phyloP scores from a whole-genome alignment of 2,329 filamentous ascomycete species.

The Alternaria brassicicola region DNA sequence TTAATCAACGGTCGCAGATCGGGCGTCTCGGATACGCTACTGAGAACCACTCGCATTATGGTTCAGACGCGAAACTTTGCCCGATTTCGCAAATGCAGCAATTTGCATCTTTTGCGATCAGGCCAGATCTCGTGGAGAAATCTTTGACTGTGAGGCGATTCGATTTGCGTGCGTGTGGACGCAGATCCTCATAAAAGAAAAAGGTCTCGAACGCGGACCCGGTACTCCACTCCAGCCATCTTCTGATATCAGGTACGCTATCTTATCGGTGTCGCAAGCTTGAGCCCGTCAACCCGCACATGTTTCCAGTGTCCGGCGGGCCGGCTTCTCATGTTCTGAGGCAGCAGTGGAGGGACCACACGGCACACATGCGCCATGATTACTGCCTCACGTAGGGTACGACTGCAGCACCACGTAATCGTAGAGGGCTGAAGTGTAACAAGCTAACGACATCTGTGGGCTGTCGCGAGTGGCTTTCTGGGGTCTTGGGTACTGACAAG shows the following conservation, averaged over 20 bases:
- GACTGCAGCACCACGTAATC: conserved; percentile 23
- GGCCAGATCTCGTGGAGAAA: conserved; percentile 11
- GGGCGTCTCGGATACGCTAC: not conserved
- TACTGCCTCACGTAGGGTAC: conserved; percentile 17
- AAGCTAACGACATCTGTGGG: conserved; percentile 7
- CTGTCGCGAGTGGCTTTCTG: conserved; percentile 7
- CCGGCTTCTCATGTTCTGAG: conserved; percentile 1
- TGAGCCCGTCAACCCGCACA: not conserved
- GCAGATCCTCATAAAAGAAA: conserved; percentile 12
- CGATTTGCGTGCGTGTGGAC: not conserved
- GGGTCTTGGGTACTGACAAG: conserved; percentile 1
- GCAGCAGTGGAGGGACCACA: conserved; percentile 3
- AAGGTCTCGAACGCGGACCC: conserved; percentile 6
- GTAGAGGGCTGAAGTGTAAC: conserved; percentile 15
- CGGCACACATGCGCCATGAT: conserved; percentile 9
- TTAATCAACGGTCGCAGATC: conserved; percentile 2
- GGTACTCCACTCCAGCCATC: not conserved
- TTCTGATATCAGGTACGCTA: conserved; percentile 3
- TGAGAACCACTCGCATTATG: conserved; percentile 6
- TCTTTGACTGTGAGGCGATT: not conserved
- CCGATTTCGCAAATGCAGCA: not conserved
- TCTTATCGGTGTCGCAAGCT: conserved; percentile 2
- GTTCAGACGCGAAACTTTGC: not conserved
- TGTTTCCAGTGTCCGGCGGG: not conserved
- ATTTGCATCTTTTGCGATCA: conserved; percentile 7